Conservation (phyloP, 176 grass and related monocot genomes). For the Hsuehochloa calcarea region DNA sequence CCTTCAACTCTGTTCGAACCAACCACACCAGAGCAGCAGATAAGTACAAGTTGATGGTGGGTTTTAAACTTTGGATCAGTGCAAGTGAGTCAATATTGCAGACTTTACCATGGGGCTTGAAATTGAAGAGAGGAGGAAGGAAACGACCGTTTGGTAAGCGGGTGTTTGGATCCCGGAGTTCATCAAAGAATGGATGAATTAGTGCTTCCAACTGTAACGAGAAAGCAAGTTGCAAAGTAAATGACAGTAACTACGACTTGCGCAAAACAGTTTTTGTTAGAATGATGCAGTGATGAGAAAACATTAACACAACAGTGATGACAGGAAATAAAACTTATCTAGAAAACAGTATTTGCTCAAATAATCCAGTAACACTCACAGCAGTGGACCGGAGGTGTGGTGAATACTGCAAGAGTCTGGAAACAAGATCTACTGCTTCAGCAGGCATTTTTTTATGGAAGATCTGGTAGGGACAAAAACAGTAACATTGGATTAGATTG, state of each 20-base stretch:
- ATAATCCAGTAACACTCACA: conserved; percentile 53
- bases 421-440: conserved; percentile 94
- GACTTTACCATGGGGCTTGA: conserved; percentile 81
- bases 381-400: conserved; percentile 72
- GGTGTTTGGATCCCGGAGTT: conserved; percentile 78
- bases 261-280: background rate
- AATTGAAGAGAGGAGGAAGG: conserved; percentile 88
- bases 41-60: background rate
- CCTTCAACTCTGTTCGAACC: conserved; percentile 71
- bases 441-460: conserved; percentile 93
- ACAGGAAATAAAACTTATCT: background rate
- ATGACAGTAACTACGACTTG: background rate
- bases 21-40: background rate
- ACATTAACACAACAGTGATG: background rate
- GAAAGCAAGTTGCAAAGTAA: conserved; percentile 14
- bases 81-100: background rate
- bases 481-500: conserved; percentile 45
- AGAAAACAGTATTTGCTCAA: background rate
- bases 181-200: conserved; percentile 93
- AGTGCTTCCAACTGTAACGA: conserved; percentile 72
- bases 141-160: conserved; percentile 80
- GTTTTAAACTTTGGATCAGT: background rate
- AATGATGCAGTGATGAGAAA: conserved; percentile 4
- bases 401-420: conserved; percentile 90
- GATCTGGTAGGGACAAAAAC: conserved; percentile 44